Conservation (phyloP, 441 rosid species). For the Aleurites moluccanus region DNA sequence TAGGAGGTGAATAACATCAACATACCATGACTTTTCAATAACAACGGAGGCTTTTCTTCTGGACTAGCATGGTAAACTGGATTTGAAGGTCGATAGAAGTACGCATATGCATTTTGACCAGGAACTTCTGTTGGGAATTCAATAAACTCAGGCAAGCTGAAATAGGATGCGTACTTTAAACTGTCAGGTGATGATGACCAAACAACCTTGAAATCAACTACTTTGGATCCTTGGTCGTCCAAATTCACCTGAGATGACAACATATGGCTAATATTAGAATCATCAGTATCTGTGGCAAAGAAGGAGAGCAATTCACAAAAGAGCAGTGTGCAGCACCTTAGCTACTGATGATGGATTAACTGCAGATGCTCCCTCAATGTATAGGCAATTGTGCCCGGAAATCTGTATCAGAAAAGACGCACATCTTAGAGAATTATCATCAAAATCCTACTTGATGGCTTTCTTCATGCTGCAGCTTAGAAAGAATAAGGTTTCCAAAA, state of each 20-base stretch:
- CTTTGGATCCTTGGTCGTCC: conserved; percentile 48
- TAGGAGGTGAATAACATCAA: conserved; percentile 1
- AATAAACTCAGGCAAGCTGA: conserved; percentile 79
- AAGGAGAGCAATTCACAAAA: conserved; percentile 3
- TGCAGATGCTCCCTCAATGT: conserved; percentile 80
- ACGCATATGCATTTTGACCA: conserved; percentile 88
- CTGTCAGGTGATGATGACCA: conserved; percentile 86
- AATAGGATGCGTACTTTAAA: conserved; percentile 56
- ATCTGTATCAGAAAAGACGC: conserved; percentile 45
- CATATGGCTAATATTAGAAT: conserved; percentile 1
- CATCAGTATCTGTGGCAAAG: background rate
- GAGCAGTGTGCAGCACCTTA: conserved; percentile 45
- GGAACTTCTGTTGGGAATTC: conserved; percentile 87
- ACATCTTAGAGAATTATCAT: conserved; percentile 19
- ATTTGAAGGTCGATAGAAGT: conserved; percentile 77
- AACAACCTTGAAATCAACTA: conserved; percentile 56
- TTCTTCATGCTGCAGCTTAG: conserved; percentile 12
- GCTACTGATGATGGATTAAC: conserved; percentile 83
- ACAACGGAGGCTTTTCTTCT: conserved; percentile 82
- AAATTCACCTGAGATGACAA: conserved; percentile 58
- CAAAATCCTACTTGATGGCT: conserved; percentile 16
- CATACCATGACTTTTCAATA: conserved; percentile 91
- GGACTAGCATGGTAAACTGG: conserved; percentile 54
- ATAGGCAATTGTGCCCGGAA: conserved; percentile 58
- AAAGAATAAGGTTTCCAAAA: conserved; percentile 22